Evolutionary conservation across 176 grass and related monocot species (phyloP).

Genomic region (Cocos nucifera): DNA sequence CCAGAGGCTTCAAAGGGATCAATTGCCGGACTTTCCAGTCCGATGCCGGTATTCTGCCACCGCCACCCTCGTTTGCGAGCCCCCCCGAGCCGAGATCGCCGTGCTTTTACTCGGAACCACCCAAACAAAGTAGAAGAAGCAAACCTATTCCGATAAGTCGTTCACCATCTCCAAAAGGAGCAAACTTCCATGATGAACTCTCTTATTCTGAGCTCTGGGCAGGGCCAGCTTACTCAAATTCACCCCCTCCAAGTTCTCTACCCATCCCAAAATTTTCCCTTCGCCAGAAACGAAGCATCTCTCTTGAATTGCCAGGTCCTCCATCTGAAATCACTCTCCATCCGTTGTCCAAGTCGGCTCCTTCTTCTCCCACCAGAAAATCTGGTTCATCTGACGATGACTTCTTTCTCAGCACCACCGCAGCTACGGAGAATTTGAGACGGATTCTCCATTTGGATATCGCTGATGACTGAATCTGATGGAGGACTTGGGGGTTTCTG

Average conservation of each 20-base stretch:
- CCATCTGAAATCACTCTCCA: conserved; percentile 16
- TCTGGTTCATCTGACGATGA: conserved; percentile 2
- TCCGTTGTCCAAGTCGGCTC: conserved; percentile 57
- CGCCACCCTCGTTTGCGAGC: conserved; percentile 10
- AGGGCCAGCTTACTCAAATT: conserved; percentile 77
- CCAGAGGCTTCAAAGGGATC: conserved; percentile 32
- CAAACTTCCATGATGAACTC: conserved; percentile 20
- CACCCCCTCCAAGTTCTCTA: conserved; percentile 76
- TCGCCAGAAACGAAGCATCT: conserved; percentile 62
- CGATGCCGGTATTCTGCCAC: conserved; percentile 22
- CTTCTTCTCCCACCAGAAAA: conserved; percentile 50
- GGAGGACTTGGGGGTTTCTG: conserved; percentile 9
- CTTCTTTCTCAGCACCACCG: conserved; percentile 40
- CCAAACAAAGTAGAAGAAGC: conserved; percentile 38
- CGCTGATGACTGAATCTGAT: conserved; percentile 22
- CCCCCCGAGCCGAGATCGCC: conserved; percentile 36
- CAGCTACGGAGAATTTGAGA: conserved; percentile 82
- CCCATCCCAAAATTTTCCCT: conserved; percentile 87
- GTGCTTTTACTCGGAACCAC: conserved; percentile 17
- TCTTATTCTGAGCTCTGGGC: conserved; percentile 67
- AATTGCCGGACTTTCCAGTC: conserved; percentile 72
- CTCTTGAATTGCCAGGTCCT: conserved; percentile 48
- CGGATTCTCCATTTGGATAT: conserved; percentile 68
- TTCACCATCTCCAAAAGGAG: conserved; percentile 29
- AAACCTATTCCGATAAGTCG: conserved; percentile 52